A percentile compares a stretch with the other conserved stretches of the same genome.
phyloP scores from a whole-genome alignment of 345 rosid genomes.

The Gynandropsis gynandra region DNA sequence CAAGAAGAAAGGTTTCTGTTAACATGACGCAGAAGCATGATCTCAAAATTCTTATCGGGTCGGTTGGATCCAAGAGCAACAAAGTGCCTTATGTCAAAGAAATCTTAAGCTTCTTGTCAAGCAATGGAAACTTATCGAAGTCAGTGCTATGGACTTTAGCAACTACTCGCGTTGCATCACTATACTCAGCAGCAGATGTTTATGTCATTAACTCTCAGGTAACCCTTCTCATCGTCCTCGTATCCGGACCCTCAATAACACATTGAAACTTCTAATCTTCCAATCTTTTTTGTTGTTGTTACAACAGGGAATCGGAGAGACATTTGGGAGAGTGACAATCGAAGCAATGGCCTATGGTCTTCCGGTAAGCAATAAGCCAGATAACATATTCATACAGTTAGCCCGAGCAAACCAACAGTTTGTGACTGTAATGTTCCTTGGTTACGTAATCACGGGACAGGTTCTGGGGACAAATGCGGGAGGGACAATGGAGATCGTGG shows the following conservation, averaged over 20 bases:
- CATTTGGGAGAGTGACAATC: conserved; percentile 95
- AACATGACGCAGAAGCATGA: conserved; percentile 33
- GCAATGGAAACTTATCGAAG: conserved; percentile 53
- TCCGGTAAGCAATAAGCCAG: conserved; percentile 38
- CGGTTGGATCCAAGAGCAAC: conserved; percentile 97
- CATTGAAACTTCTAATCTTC: too few species aligned
- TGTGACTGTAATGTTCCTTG: background rate
- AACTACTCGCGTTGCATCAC: conserved; percentile 79
- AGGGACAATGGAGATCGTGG: conserved; percentile 80
- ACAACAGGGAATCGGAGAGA: conserved; percentile 79
- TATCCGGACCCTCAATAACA: background rate
- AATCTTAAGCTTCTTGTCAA: conserved; percentile 49
- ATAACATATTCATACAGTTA: too few species aligned
- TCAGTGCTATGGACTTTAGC: conserved; percentile 78
- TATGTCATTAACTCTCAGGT: conserved; percentile 94
- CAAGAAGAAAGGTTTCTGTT: conserved; percentile 25
- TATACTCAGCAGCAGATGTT: conserved; percentile 93
- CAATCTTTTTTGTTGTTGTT: background rate
- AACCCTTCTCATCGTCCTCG: conserved; percentile 11
- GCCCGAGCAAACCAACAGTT: too few species aligned
- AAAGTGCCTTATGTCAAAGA: conserved; percentile 75
- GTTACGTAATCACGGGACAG: conserved; percentile 25
- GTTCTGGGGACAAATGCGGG: conserved; percentile 92
- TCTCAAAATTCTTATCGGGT: conserved; percentile 83
- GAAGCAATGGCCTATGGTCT: conserved; percentile 98